Evolutionary conservation across 1,139 yeast species (phyloP).

Genomic region (Suhomyces coccinellae): DNA sequence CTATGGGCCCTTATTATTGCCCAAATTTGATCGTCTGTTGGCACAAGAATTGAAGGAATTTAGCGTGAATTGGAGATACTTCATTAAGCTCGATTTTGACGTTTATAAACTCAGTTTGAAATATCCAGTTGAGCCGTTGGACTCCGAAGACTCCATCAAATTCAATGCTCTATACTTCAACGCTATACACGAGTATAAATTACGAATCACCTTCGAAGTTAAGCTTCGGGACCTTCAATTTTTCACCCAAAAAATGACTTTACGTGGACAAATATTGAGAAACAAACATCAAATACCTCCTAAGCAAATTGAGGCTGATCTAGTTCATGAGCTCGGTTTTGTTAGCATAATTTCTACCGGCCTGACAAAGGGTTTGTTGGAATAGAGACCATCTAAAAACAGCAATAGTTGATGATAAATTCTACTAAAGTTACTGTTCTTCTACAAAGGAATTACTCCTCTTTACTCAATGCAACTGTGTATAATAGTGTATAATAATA

Average conservation of each 20-base stretch:
- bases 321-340: slow-evolving; percentile 4
- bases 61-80: slow-evolving; percentile 21
- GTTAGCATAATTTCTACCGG: neutral
- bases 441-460: neutral
- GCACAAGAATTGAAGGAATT: slow-evolving; percentile 20
- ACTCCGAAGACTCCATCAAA: slow-evolving; percentile 9
- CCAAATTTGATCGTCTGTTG: slow-evolving; percentile 3
- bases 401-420: too few species aligned
- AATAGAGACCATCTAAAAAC: too few species aligned
- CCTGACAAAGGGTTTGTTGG: neutral
- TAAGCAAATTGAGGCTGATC: neutral
- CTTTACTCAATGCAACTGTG: neutral
- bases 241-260: slow-evolving; percentile 6
- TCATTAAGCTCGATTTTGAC: slow-evolving; percentile 28
- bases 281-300: neutral
- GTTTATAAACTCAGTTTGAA: slow-evolving; percentile 30
- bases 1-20: slow-evolving; percentile 1
- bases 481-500: slow-evolving; percentile 8
- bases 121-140: slow-evolving; percentile 25
- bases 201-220: slow-evolving; percentile 10
- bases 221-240: slow-evolving; percentile 10
- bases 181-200: slow-evolving; percentile 13
- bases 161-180: slow-evolving; percentile 19
- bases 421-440: too few species aligned
- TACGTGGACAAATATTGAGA: neutral